Percentiles rank a stretch among this genome's conserved stretches.
Evolutionary conservation across 441 rosid species (phyloP).

Genomic region (Euphorbia schlechtendalii): DNA sequence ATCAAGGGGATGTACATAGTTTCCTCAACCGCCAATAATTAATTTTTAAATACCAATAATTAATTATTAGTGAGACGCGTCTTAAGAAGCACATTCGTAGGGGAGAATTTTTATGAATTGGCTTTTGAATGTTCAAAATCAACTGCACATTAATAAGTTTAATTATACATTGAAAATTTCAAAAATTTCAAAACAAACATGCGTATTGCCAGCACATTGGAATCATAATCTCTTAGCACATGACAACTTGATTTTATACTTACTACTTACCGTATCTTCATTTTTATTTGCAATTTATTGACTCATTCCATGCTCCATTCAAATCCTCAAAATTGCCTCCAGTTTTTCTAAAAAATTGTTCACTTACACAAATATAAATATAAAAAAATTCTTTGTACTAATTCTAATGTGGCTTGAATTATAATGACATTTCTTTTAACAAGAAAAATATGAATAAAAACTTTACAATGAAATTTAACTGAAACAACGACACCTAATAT

Average conservation of each 20-base stretch:
- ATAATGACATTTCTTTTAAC: too few relatives aligned
- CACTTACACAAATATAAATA: too few relatives aligned
- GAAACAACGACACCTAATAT: too few relatives aligned
- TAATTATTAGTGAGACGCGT: conserved; percentile 18
- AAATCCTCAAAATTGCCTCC: not conserved
- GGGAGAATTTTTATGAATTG: not conserved
- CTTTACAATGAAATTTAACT: too few relatives aligned
- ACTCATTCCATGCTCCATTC: not conserved
- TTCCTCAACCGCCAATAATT: too few relatives aligned
- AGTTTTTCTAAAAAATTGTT: too few relatives aligned
- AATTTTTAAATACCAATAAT: too few relatives aligned
- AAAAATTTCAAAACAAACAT: too few relatives aligned
- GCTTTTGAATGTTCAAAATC: conserved; percentile 9
- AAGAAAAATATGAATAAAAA: too few relatives aligned
- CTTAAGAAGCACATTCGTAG: conserved; percentile 14
- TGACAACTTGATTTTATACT: conserved; percentile 15
- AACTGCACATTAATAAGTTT: conserved; percentile 7
- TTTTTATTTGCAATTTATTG: not conserved
- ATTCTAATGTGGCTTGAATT: too few relatives aligned
- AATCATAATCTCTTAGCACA: conserved; percentile 23
- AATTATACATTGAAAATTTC: not conserved
- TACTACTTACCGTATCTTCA: not conserved
- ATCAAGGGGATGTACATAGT: too few relatives aligned
- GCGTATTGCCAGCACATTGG: not conserved
- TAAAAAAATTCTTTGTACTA: too few relatives aligned